A percentile compares a stretch with the other conserved stretches of the same genome.
Conservation (phyloP, 139 green algal genomes). For the Raphidocelis subcapitata region DNA sequence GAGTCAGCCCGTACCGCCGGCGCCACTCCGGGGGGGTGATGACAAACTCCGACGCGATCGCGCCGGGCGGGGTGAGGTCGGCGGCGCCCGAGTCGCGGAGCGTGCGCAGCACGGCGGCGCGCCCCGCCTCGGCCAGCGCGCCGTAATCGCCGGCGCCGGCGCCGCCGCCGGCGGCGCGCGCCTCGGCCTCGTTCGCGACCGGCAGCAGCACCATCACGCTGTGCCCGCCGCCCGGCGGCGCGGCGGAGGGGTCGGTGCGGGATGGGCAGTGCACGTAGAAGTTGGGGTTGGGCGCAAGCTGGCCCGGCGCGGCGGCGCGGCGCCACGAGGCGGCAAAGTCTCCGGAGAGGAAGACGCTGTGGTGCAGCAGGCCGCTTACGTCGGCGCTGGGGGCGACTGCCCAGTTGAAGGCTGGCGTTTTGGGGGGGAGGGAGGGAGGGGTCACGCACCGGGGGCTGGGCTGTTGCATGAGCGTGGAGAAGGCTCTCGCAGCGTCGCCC, state of each 20-base stretch:
- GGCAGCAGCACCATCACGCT: constrained; percentile 73
- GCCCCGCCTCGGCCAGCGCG: constrained; percentile 53
- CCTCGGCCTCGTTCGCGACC: constrained; percentile 75
- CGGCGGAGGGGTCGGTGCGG: constrained; percentile 78
- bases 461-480: background rate
- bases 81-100: constrained; percentile 58
- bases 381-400: constrained; percentile 18
- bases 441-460: too few species aligned
- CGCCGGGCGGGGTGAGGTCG: constrained; percentile 22
- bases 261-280: constrained; percentile 83
- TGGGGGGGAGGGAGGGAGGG: constrained; percentile 3
- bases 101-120: constrained; percentile 51
- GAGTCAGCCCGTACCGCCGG: constrained; percentile 66
- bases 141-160: constrained; percentile 36
- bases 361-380: constrained; percentile 62
- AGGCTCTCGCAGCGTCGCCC: too few species aligned
- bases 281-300: constrained; percentile 70
- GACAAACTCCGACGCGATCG: constrained; percentile 68
- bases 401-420: constrained; percentile 64
- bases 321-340: constrained; percentile 53
- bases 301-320: constrained; percentile 39
- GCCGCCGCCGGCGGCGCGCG: background rate
- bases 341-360: constrained; percentile 86
- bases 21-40: constrained; percentile 50
- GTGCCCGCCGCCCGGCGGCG: constrained; percentile 56